Evolutionary conservation across 2,329 filamentous ascomycete species (phyloP).

Genomic region (Ceratocystis diversiconidia): DNA sequence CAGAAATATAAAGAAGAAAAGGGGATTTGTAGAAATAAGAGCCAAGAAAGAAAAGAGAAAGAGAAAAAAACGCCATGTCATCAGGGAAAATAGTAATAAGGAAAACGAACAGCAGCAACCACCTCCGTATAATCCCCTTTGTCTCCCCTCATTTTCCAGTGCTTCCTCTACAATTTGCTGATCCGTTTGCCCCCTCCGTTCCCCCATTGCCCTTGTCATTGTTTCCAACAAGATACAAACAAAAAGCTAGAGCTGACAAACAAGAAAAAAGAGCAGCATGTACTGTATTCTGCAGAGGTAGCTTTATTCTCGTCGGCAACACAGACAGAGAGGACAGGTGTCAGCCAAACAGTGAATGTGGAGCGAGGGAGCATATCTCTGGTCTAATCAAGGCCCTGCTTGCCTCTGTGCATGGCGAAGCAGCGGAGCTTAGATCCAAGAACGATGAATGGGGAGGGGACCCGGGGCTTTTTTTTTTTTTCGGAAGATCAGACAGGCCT

Average conservation of each 20-base stretch:
- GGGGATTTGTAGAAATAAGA: background rate
- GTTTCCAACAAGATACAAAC: background rate
- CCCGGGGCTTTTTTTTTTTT: background rate
- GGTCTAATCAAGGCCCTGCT: background rate
- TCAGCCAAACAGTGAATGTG: background rate
- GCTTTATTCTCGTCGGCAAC: background rate
- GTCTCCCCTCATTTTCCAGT: constrained; percentile 2
- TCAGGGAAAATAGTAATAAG: constrained; percentile 7
- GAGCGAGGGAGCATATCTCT: background rate
- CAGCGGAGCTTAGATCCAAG: background rate
- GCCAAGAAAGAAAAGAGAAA: constrained; percentile 3
- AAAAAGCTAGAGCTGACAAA: background rate
- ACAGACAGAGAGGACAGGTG: background rate
- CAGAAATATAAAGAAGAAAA: constrained; percentile 7
- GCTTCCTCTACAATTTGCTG: background rate
- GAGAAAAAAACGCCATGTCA: constrained; percentile 1
- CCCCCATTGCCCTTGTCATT: background rate
- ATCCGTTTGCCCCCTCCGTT: background rate
- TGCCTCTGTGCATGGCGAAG: background rate
- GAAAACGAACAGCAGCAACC: background rate
- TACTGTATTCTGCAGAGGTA: background rate
- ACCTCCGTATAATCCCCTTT: background rate
- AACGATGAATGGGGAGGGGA: background rate
- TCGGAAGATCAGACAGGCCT: background rate
- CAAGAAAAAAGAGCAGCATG: background rate